These are phyloP conservation scores for Pythium utonaiense DNA, from an alignment of 352 stramenopile genomes.

Conservation along the genomic window DNA sequence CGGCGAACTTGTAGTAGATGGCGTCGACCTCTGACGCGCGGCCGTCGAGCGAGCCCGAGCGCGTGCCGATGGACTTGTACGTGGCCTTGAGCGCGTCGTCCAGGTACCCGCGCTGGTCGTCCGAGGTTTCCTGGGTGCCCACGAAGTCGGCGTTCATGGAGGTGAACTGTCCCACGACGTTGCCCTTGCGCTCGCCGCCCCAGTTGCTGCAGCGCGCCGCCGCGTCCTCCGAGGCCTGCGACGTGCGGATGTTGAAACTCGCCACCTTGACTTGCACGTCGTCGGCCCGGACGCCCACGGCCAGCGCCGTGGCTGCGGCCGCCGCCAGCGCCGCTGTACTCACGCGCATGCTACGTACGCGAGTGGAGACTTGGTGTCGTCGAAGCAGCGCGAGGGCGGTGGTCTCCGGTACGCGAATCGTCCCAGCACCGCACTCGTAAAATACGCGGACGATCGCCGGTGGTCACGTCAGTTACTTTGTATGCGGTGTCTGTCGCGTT, in stretches of 20 bases:
- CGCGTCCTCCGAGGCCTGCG: constrained; percentile 39
- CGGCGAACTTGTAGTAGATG: constrained; percentile 58
- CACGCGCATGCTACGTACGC: constrained; percentile 11
- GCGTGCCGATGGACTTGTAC: constrained; percentile 62
- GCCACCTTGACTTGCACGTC: constrained; percentile 57
- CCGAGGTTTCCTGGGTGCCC: constrained; percentile 78
- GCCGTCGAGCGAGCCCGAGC: constrained; percentile 59
- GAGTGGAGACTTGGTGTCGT: background rate
- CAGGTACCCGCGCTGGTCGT: constrained; percentile 60
- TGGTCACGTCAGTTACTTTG: background rate
- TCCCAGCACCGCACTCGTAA: too few species aligned
- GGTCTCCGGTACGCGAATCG: too few species aligned
- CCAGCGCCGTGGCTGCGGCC: constrained; percentile 13
- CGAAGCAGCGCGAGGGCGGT: too few species aligned
- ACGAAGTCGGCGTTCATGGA: constrained; percentile 61
- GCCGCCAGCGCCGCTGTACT: constrained; percentile 16
- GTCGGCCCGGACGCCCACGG: constrained; percentile 21
- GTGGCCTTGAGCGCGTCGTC: constrained; percentile 45
- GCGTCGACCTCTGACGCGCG: constrained; percentile 51
- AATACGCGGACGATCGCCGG: background rate
- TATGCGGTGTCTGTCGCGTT: too few species aligned
- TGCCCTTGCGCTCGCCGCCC: constrained; percentile 58
- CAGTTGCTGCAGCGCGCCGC: constrained; percentile 52
- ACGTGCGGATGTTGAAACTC: constrained; percentile 83
- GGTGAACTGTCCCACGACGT: constrained; percentile 56